These are phyloP conservation scores for Bipolaris cookei DNA, from an alignment of 2,329 filamentous ascomycete species.

Conservation along the genomic window DNA sequence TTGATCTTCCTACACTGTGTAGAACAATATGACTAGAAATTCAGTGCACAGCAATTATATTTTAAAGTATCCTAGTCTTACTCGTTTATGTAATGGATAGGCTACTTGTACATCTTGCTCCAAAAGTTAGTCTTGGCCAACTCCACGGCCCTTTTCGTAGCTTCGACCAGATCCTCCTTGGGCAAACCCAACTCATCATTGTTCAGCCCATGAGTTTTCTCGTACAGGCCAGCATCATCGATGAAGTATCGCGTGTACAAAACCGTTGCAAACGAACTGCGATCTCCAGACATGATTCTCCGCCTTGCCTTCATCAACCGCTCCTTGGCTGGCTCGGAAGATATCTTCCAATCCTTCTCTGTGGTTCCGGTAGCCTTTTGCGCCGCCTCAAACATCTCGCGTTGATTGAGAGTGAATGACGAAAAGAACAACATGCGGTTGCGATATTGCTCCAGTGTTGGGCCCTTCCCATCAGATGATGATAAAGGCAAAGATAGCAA, in stretches of 20 bases:
- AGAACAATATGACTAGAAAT: not conserved
- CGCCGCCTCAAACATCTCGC: slow-evolving; percentile 46
- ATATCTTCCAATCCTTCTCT: slow-evolving; percentile 48
- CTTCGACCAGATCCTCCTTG: slow-evolving; percentile 64
- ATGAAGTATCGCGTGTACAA: slow-evolving; percentile 63
- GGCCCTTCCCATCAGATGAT: slow-evolving; percentile 5
- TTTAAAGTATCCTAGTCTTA: not conserved
- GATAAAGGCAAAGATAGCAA: slow-evolving; percentile 43
- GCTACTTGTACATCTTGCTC: slow-evolving; percentile 2
- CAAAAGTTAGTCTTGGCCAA: slow-evolving; percentile 16
- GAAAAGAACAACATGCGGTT: slow-evolving; percentile 48
- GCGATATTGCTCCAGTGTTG: slow-evolving; percentile 17
- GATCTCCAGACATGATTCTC: slow-evolving; percentile 54
- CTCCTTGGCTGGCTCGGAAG: slow-evolving; percentile 53
- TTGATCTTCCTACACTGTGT: not conserved
- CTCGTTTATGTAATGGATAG: no score
- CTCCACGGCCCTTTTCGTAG: slow-evolving; percentile 51
- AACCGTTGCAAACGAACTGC: slow-evolving; percentile 53
- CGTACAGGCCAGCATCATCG: slow-evolving; percentile 37
- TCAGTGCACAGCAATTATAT: not conserved
- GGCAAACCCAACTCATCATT: slow-evolving; percentile 65
- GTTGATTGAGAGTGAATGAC: slow-evolving; percentile 47
- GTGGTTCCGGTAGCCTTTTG: slow-evolving; percentile 43
- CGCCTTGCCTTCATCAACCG: slow-evolving; percentile 59
- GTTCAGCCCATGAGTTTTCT: slow-evolving; percentile 45